Percentiles rank a stretch among this genome's conserved stretches.
Conservation (phyloP, 2,329 filamentous ascomycete genomes). For the Scedosporium apiospermum region DNA sequence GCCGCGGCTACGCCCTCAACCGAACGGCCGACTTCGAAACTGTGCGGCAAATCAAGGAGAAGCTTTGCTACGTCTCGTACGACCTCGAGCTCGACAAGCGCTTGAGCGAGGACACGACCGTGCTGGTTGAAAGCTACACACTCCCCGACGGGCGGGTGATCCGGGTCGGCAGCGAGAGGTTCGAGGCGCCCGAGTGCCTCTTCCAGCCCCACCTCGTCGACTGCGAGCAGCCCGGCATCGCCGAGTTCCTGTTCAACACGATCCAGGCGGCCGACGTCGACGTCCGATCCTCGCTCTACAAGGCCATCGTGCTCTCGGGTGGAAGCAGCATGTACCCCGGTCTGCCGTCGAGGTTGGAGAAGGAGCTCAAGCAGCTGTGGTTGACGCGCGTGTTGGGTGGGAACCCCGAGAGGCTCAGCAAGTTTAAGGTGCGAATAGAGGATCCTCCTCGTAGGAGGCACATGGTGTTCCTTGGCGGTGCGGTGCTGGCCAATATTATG, state of each 20-base stretch:
- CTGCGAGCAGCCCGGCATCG: conserved; percentile 92
- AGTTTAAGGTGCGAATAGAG: conserved; percentile 99
- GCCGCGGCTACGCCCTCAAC: conserved; percentile 93
- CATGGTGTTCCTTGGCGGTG: conserved; percentile 98
- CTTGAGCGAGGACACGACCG: conserved; percentile 93
- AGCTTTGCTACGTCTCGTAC: conserved; percentile 98
- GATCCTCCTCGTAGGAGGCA: conserved; percentile 91
- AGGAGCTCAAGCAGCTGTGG: conserved; percentile 98
- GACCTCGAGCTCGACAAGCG: conserved; percentile 94
- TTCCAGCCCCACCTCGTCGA: conserved; percentile 98
- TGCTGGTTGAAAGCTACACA: conserved; percentile 95
- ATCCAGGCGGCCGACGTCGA: conserved; percentile 95
- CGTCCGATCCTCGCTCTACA: conserved; percentile 86
- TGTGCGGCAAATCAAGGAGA: conserved; percentile 98
- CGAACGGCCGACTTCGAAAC: conserved; percentile 98
- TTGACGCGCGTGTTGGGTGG: conserved; percentile 82
- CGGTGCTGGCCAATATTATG: conserved; percentile 97
- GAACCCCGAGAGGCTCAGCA: conserved; percentile 87
- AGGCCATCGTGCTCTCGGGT: conserved; percentile 92
- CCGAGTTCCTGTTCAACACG: conserved; percentile 97
- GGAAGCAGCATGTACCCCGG: conserved; percentile 99
- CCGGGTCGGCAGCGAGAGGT: conserved; percentile 89
- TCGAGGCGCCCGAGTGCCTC: conserved; percentile 94
- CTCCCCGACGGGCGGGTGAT: conserved; percentile 94
- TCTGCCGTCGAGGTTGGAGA: conserved; percentile 86